A percentile compares a stretch with the other conserved stretches of the same genome.
Conservation (phyloP, 2,329 filamentous ascomycete genomes). For the Monilinia fructigena region DNA sequence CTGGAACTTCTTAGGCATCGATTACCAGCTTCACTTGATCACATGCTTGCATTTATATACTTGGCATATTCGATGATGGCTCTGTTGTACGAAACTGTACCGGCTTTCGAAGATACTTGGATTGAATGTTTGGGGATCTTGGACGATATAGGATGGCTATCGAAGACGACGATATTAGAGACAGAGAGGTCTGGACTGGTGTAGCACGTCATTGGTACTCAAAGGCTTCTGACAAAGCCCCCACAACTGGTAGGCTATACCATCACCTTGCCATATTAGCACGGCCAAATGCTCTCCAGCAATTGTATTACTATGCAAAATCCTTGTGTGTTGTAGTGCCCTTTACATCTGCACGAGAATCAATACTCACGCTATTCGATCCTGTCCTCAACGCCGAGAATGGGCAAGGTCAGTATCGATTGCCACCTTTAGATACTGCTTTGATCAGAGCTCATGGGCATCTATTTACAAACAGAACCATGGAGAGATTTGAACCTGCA, state of each 20-base stretch:
- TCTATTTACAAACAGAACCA: slow-evolving; percentile 55
- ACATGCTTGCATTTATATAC: slow-evolving; percentile 91
- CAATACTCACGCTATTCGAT: slow-evolving; percentile 67
- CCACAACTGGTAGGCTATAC: slow-evolving; percentile 75
- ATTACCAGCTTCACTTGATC: slow-evolving; percentile 74
- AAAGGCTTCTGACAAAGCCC: slow-evolving; percentile 68
- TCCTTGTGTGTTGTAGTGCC: slow-evolving; percentile 58
- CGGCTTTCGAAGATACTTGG: slow-evolving; percentile 83
- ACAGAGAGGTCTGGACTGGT: slow-evolving; percentile 74
- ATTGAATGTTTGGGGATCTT: slow-evolving; percentile 79
- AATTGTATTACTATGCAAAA: slow-evolving; percentile 71
- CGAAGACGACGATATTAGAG: slow-evolving; percentile 73
- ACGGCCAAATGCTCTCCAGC: slow-evolving; percentile 65
- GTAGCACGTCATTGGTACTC: slow-evolving; percentile 75
- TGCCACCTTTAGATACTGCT: slow-evolving; percentile 52
- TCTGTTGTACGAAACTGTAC: slow-evolving; percentile 79
- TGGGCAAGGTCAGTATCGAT: slow-evolving; percentile 42
- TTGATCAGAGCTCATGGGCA: slow-evolving; percentile 66
- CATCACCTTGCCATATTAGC: slow-evolving; percentile 84
- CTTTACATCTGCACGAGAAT: slow-evolving; percentile 67
- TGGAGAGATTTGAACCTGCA: slow-evolving; percentile 48
- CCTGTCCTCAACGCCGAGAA: slow-evolving; percentile 49
- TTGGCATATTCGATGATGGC: slow-evolving; percentile 89
- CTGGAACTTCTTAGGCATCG: slow-evolving; percentile 73
- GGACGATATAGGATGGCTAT: slow-evolving; percentile 86